Percentiles rank a stretch among this genome's conserved stretches.
phyloP scores from a whole-genome alignment of 192 early-diverging fungal genomes.

The Ramicandelaber brevisporus region DNA sequence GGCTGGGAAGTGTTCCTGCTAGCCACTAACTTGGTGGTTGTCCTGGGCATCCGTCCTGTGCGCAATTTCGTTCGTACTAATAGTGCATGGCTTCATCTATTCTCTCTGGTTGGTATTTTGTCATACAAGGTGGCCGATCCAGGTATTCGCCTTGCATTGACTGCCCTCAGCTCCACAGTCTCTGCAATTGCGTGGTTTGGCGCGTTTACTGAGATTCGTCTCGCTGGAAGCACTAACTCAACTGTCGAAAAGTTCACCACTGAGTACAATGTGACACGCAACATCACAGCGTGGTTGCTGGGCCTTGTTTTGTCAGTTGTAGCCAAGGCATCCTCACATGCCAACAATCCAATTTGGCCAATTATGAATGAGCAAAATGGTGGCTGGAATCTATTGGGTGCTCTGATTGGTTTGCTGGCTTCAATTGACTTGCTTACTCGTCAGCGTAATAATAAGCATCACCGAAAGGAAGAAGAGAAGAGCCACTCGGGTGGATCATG shows the following conservation, averaged over 20 bases:
- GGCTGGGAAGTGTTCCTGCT: slow-evolving; percentile 52
- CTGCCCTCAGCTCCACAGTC: slow-evolving; percentile 26
- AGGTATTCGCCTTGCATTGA: slow-evolving; percentile 23
- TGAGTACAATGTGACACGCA: too few species aligned
- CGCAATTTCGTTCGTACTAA: slow-evolving; percentile 20
- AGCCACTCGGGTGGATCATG: slow-evolving; percentile 12
- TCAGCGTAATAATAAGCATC: neutral
- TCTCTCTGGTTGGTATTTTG: slow-evolving; percentile 32
- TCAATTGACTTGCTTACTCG: slow-evolving; percentile 25
- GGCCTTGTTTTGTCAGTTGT: slow-evolving; percentile 40
- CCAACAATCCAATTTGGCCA: slow-evolving; percentile 64
- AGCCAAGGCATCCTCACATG: slow-evolving; percentile 46
- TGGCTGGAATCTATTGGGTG: slow-evolving; percentile 36
- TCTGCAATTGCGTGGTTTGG: slow-evolving; percentile 27
- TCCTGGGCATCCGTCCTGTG: slow-evolving; percentile 27
- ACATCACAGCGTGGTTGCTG: slow-evolving; percentile 31
- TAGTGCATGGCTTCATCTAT: slow-evolving; percentile 22
- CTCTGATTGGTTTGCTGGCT: slow-evolving; percentile 31
- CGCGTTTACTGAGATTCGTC: slow-evolving; percentile 24
- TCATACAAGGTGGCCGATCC: slow-evolving; percentile 31
- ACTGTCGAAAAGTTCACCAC: too few species aligned
- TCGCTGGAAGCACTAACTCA: too few species aligned
- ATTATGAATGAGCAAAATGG: slow-evolving; percentile 48
- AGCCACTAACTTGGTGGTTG: slow-evolving; percentile 22
- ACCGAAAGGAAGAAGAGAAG: slow-evolving; percentile 2